Evolutionary conservation across 371 early-diverging fungal genomes (phyloP).

Genomic region (Conidiobolus incongruus): DNA sequence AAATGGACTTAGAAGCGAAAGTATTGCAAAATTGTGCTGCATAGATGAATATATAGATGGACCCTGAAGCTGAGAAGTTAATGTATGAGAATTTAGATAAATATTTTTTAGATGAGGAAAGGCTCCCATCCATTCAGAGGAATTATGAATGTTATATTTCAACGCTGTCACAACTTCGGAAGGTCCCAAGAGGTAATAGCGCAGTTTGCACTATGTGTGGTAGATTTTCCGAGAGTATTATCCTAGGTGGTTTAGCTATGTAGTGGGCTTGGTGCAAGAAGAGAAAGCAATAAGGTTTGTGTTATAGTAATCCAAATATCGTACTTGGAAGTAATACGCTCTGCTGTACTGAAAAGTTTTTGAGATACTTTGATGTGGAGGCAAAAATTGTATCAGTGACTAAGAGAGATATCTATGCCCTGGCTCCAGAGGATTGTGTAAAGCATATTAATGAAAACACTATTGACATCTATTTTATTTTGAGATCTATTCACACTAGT

Average conservation of each 20-base stretch:
- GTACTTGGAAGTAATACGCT: no score
- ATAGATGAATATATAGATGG: conserved; percentile 37
- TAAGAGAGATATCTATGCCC: conserved; percentile 13
- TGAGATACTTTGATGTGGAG: conserved; percentile 41
- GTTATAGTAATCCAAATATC: conserved; percentile 37
- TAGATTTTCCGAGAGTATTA: conserved; percentile 50
- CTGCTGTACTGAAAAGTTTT: conserved; percentile 29
- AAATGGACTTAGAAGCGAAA: conserved; percentile 30
- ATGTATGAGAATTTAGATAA: no score
- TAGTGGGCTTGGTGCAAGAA: conserved; percentile 38
- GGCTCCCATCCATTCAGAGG: conserved; percentile 21
- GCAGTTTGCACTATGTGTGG: conserved; percentile 34
- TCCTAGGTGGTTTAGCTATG: conserved; percentile 42
- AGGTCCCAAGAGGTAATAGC: neutral
- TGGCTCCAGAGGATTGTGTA: conserved; percentile 18
- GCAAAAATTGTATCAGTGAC: conserved; percentile 22
- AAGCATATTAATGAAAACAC: conserved; percentile 49
- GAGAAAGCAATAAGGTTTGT: conserved; percentile 22
- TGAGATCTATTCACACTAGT: conserved; percentile 55
- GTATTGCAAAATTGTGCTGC: conserved; percentile 10
- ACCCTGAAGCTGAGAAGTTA: conserved; percentile 30
- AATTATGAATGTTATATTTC: conserved; percentile 24
- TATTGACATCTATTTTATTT: conserved; percentile 30
- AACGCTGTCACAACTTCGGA: conserved; percentile 12
- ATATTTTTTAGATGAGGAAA: conserved; percentile 20